phyloP scores from a whole-genome alignment of 768 basidiomycete species.

The Xanthoconium purpureum region DNA sequence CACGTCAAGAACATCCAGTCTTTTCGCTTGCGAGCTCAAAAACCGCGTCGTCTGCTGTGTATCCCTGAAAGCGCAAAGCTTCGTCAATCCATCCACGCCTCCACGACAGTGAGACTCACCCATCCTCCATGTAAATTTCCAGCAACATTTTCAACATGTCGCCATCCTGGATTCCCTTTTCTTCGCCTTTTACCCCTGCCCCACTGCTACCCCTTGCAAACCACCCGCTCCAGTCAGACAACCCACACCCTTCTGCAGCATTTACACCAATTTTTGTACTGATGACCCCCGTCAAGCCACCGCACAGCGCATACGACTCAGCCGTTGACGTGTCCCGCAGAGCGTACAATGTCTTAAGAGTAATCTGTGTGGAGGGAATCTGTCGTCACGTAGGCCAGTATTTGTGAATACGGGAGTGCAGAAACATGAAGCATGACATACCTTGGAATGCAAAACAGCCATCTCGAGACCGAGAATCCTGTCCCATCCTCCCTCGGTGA shows the following conservation, averaged over 20 bases:
- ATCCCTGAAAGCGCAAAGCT: constrained; percentile 39
- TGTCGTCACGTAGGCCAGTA: not conserved
- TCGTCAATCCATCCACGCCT: not conserved
- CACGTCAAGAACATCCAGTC: constrained; percentile 77
- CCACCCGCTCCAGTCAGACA: constrained; percentile 36
- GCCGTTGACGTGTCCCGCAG: constrained; percentile 75
- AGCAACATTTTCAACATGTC: constrained; percentile 67
- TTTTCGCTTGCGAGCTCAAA: constrained; percentile 76
- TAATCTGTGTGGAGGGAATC: constrained; percentile 32
- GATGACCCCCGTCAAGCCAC: constrained; percentile 64
- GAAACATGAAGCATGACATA: constrained; percentile 22
- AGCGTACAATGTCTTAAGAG: constrained; percentile 62
- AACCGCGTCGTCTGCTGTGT: constrained; percentile 61
- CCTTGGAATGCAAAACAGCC: constrained; percentile 79
- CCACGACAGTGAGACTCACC: constrained; percentile 44
- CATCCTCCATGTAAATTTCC: constrained; percentile 78
- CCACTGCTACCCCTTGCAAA: constrained; percentile 49
- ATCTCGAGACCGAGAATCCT: constrained; percentile 66
- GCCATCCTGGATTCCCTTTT: constrained; percentile 45
- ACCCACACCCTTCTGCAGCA: constrained; percentile 51
- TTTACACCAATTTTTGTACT: constrained; percentile 48
- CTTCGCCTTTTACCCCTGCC: constrained; percentile 37
- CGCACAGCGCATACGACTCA: constrained; percentile 81
- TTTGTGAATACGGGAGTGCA: not conserved
- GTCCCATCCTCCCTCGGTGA: constrained; percentile 30